Evolutionary conservation across 2,329 filamentous ascomycete species (phyloP), one percentile per base, ranked within the genome.

Genomic region (Arachnopeziza araneosa): DNA sequence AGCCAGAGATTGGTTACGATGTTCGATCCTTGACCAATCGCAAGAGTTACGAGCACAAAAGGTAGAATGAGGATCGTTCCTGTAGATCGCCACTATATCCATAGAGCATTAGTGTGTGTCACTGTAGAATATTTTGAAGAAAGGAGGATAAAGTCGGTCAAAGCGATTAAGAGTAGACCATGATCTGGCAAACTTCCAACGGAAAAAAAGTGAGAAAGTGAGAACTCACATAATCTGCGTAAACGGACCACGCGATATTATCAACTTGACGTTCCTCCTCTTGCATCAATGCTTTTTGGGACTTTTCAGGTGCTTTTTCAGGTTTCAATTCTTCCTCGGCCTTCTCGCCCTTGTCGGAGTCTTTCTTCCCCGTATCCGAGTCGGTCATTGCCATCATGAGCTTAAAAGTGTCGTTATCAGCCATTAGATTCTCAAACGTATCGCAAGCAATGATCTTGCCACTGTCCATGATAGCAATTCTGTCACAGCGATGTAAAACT

Each of bases 1-100:
- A 98, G 83, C 93, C 93, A 98, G 58, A 98, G 76, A 69, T 89
- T 92, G 17, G 92, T 96, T 66, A 85, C 81, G 64, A 98, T 93
- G 70, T 96, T 97, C 63, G 89, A 83, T 8, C 88, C 91, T 70
- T 96, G 92, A 0, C 90, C 86, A 4, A 68, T 55, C 8, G 84
- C 69, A 9, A 89, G 76, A 1, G 86, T 72, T 26, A 80, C 58
- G 1, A 88, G 59, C 2, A 88, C 76, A 8, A 84, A 64, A 0
- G 85, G 78, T 12, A 81, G 83, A 55, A 84, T 79, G 63, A 82
- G 75, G 24, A 84, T 74, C 7, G 79, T 82, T 6, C 84, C 84
- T 24, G 83, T 83, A 49, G 87, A 84, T 59, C 74, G 74, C 64
- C 89, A 80, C 36, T 44, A 19, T 8, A 7, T 44, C 36, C 36